phyloP scores from a whole-genome alignment of 441 rosid genomes.

The Populus tomentosa region DNA sequence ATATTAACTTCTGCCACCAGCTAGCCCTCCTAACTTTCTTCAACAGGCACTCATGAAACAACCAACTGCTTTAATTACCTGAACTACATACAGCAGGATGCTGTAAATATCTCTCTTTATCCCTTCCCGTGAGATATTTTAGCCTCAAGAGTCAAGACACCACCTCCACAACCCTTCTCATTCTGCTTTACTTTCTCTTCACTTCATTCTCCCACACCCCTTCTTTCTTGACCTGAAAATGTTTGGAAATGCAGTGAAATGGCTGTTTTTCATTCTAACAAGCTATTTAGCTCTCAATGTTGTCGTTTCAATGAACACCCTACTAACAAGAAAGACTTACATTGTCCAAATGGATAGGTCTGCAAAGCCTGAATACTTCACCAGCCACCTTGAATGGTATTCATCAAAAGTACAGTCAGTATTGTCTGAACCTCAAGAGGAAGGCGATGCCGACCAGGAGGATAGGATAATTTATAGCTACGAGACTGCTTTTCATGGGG shows the following conservation, averaged over 20 bases:
- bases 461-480: slow-evolving; percentile 68
- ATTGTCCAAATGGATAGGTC: slow-evolving; percentile 81
- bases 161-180: slow-evolving; percentile 1
- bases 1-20: slow-evolving; percentile 17
- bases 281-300: slow-evolving; percentile 24
- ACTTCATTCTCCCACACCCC: not conserved
- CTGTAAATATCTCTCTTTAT: slow-evolving; percentile 4
- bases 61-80: slow-evolving; percentile 33
- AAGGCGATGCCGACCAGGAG: slow-evolving; percentile 26
- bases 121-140: slow-evolving; percentile 12
- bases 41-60: slow-evolving; percentile 31
- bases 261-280: slow-evolving; percentile 37
- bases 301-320: slow-evolving; percentile 23
- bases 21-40: slow-evolving; percentile 11
- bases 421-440: slow-evolving; percentile 20
- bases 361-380: slow-evolving; percentile 63
- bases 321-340: slow-evolving; percentile 47
- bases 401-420: slow-evolving; percentile 55
- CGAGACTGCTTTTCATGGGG: slow-evolving; percentile 69
- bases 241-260: slow-evolving; percentile 36
- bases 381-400: slow-evolving; percentile 71
- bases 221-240: slow-evolving; percentile 19
- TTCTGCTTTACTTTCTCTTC: not conserved
- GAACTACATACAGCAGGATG: slow-evolving; percentile 14
- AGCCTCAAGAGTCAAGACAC: slow-evolving; percentile 2